Percentiles rank a stretch among this genome's conserved stretches.
phyloP scores from a whole-genome alignment of 202 grass and related monocot genomes.

The Hordeum pubiflorum region DNA sequence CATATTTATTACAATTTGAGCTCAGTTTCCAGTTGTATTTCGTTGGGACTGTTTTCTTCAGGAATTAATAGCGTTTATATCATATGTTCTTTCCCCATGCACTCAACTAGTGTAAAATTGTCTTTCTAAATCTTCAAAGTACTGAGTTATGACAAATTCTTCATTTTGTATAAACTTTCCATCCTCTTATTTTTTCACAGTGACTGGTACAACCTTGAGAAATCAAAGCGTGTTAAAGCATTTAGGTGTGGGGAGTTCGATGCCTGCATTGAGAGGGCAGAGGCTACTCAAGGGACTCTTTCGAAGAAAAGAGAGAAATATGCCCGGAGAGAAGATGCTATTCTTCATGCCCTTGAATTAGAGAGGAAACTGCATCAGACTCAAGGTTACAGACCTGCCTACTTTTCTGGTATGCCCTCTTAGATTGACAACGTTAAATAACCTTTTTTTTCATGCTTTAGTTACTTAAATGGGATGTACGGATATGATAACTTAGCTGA shows the following conservation, averaged over 20 bases:
- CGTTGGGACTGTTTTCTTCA: background rate
- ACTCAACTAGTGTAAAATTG: background rate
- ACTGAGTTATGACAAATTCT: background rate
- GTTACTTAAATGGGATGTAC: slow-evolving; percentile 10
- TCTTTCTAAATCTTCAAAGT: background rate
- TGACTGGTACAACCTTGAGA: slow-evolving; percentile 99
- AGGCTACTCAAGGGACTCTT: slow-evolving; percentile 79
- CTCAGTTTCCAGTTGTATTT: background rate
- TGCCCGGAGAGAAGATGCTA: slow-evolving; percentile 94
- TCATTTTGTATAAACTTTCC: slow-evolving; percentile 18
- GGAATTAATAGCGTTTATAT: background rate
- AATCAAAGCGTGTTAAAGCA: slow-evolving; percentile 97
- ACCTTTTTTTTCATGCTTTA: background rate
- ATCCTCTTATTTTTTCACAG: slow-evolving; percentile 41
- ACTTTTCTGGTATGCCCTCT: slow-evolving; percentile 32
- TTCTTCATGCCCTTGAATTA: slow-evolving; percentile 93
- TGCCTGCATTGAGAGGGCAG: slow-evolving; percentile 96
- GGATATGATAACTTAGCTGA: slow-evolving; percentile 20
- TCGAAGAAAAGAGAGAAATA: slow-evolving; percentile 99
- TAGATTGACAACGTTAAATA: slow-evolving; percentile 17
- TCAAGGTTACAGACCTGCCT: slow-evolving; percentile 41
- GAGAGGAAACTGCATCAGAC: slow-evolving; percentile 71
- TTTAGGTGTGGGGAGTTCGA: slow-evolving; percentile 99
- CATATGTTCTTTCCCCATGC: background rate
- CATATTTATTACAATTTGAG: background rate